Conservation (phyloP, 805 yeast genomes). For the Metschnikowia gelsemii region DNA sequence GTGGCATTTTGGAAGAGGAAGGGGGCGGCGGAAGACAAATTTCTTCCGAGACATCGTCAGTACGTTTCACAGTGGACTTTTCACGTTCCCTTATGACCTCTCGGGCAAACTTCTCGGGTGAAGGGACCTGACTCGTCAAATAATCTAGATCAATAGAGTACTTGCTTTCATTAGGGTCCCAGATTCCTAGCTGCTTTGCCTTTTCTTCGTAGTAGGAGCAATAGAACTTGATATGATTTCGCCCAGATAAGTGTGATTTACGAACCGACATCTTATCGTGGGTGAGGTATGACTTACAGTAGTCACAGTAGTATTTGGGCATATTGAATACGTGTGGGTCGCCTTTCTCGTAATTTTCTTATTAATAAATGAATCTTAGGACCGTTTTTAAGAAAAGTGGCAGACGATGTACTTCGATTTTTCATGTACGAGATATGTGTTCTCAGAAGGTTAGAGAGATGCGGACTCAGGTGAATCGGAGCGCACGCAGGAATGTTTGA, state of each 20-base stretch:
- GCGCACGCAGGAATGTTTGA: no score
- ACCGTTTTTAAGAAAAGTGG: background rate
- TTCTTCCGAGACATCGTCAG: constrained; percentile 13
- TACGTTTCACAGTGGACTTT: constrained; percentile 16
- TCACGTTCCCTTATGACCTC: constrained; percentile 15
- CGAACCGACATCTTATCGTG: constrained; percentile 88
- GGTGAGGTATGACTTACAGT: constrained; percentile 78
- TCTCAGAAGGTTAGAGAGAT: no score
- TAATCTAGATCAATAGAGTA: constrained; percentile 38
- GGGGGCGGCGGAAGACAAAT: constrained; percentile 24
- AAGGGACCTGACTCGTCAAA: constrained; percentile 36
- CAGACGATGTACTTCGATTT: background rate
- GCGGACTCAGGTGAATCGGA: no score
- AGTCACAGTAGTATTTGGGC: constrained; percentile 81
- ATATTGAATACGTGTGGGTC: constrained; percentile 31
- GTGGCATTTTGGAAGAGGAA: constrained; percentile 15
- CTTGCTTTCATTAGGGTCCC: constrained; percentile 31
- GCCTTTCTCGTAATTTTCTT: background rate
- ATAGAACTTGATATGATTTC: constrained; percentile 67
- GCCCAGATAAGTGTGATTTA: constrained; percentile 74
- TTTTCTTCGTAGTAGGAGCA: constrained; percentile 68
- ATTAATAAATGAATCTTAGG: background rate
- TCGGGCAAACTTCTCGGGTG: constrained; percentile 17
- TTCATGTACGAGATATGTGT: no score
- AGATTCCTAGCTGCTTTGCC: constrained; percentile 32